These are phyloP conservation scores for Leptodermis oblonga DNA, from an alignment of 257 asterid genomes.

Conservation along the genomic window DNA sequence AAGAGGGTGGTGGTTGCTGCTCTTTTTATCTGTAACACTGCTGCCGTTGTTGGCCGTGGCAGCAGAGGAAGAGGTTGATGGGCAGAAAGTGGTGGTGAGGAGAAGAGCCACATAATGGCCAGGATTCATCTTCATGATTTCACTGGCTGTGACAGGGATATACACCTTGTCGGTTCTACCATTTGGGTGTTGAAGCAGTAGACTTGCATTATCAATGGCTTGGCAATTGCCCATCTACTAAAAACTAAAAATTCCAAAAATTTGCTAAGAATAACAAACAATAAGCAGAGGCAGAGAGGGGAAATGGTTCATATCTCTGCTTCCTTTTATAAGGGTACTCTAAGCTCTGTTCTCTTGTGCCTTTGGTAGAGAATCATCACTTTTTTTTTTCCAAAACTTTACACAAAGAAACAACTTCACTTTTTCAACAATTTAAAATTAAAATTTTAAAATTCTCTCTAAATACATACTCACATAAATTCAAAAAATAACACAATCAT, in stretches of 20 bases:
- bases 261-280: too few relatives aligned
- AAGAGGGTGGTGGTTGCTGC: conserved; percentile 32
- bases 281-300: conserved; percentile 8
- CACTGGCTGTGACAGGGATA: conserved; percentile 49
- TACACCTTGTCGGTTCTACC: conserved; percentile 68
- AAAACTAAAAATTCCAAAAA: too few relatives aligned
- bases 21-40: conserved; percentile 1
- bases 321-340: too few relatives aligned
- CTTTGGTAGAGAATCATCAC: too few relatives aligned
- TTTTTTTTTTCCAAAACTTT: too few relatives aligned
- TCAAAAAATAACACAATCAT: too few relatives aligned
- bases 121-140: conserved; percentile 77
- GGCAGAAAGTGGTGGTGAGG: conserved; percentile 72
- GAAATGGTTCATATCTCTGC: too few relatives aligned
- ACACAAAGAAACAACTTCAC: too few relatives aligned
- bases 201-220: conserved; percentile 77
- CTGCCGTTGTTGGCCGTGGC: conserved; percentile 16
- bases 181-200: conserved; percentile 62
- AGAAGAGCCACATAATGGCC: conserved; percentile 92
- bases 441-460: too few relatives aligned
- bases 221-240: conserved; percentile 85
- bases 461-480: too few relatives aligned
- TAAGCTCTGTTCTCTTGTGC: too few relatives aligned
- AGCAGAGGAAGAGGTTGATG: conserved; percentile 35
- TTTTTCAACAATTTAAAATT: too few relatives aligned